These are phyloP conservation scores for Ceratocystis smalleyi DNA, from an alignment of 2,329 filamentous ascomycete species.

Conservation along the genomic window DNA sequence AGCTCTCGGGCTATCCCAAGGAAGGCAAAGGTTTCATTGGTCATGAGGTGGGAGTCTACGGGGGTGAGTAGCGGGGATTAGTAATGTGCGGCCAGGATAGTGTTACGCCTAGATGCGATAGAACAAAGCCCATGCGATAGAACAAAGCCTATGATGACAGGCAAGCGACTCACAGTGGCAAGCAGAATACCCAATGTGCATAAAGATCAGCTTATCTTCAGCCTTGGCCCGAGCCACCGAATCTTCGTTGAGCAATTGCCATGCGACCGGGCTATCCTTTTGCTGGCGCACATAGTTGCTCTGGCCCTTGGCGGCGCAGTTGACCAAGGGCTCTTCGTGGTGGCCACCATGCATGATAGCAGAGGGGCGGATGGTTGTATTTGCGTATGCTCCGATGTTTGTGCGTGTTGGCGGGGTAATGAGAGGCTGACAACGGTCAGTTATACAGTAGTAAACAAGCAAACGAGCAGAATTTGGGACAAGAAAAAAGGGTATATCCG, in stretches of 20 bases:
- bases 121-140: too few relatives aligned
- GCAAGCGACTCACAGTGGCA: constrained; percentile 61
- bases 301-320: constrained; percentile 26
- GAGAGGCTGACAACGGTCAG: too few relatives aligned
- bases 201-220: constrained; percentile 77
- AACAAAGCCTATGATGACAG: too few relatives aligned
- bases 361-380: background rate
- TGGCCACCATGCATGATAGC: constrained; percentile 7
- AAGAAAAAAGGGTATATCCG: too few relatives aligned
- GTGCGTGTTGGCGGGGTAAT: too few relatives aligned
- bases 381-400: too few relatives aligned
- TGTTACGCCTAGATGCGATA: background rate
- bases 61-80: constrained; percentile 16
- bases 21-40: constrained; percentile 79
- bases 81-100: constrained; percentile 9
- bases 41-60: constrained; percentile 75
- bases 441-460: too few relatives aligned
- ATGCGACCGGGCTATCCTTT: constrained; percentile 67
- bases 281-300: constrained; percentile 54
- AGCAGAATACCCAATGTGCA: constrained; percentile 88
- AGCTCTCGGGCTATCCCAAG: constrained; percentile 63
- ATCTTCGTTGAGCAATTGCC: constrained; percentile 76
- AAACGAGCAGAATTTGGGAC: too few relatives aligned
- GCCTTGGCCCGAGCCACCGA: constrained; percentile 60
- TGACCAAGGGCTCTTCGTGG: constrained; percentile 18